phyloP scores from a whole-genome alignment of 768 basidiomycete genomes.

The Mycena capillaripes region DNA sequence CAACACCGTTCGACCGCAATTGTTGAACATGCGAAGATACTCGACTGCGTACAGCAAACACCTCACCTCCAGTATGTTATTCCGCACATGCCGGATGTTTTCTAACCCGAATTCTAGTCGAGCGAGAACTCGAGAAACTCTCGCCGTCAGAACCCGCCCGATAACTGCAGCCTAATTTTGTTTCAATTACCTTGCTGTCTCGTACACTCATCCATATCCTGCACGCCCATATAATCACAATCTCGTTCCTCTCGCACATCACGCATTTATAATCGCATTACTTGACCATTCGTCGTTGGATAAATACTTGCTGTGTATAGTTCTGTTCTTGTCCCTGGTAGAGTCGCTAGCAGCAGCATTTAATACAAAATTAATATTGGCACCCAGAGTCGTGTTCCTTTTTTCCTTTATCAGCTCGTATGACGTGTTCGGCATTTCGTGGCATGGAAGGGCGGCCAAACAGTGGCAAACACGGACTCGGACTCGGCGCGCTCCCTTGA shows the following conservation, averaged over 20 bases:
- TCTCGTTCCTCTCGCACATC: conserved; percentile 46
- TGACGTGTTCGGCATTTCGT: conserved; percentile 27
- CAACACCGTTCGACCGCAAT: conserved; percentile 73
- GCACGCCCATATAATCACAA: conserved; percentile 43
- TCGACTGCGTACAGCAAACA: conserved; percentile 86
- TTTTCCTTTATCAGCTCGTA: background rate
- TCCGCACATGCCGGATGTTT: background rate
- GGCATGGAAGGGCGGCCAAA: background rate
- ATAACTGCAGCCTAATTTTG: conserved; percentile 41
- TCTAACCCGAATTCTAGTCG: conserved; percentile 60
- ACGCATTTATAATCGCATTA: conserved; percentile 53
- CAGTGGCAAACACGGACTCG: background rate
- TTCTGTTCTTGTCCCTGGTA: conserved; percentile 28
- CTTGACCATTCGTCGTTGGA: conserved; percentile 37
- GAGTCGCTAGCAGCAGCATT: conserved; percentile 3
- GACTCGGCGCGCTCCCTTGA: conserved; percentile 29
- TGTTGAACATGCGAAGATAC: conserved; percentile 78
- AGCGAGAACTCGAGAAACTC: conserved; percentile 74
- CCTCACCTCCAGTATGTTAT: conserved; percentile 78
- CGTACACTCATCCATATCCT: conserved; percentile 19
- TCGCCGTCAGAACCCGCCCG: conserved; percentile 43
- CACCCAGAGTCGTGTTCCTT: background rate
- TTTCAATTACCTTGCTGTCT: conserved; percentile 37
- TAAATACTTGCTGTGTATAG: conserved; percentile 38
- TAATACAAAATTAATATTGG: conserved; percentile 40